phyloP scores from a whole-genome alignment of 2,329 filamentous ascomycete genomes.

The Phaeosphaeria sp. region DNA sequence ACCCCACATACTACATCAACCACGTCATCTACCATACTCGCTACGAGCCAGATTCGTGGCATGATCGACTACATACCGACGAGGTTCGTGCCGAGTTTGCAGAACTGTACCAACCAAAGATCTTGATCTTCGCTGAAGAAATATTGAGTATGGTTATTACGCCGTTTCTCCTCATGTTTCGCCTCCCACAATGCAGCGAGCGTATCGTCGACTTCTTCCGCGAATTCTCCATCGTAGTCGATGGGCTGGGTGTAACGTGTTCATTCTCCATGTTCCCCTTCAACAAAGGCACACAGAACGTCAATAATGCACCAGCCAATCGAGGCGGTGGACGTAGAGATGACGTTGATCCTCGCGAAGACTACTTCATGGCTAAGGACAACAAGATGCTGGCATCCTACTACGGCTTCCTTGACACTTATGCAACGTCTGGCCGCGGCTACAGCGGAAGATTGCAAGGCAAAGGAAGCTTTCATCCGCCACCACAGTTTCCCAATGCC shows the following conservation, averaged over 20 bases:
- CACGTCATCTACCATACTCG: slow-evolving; percentile 93
- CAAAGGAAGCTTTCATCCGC: slow-evolving; percentile 71
- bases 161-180: slow-evolving; percentile 85
- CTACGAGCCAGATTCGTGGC: slow-evolving; percentile 89
- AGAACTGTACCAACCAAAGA: slow-evolving; percentile 87
- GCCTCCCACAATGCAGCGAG: slow-evolving; percentile 85
- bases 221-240: slow-evolving; percentile 96
- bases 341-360: slow-evolving; percentile 74
- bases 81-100: slow-evolving; percentile 93
- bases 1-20: slow-evolving; percentile 86
- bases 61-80: slow-evolving; percentile 86
- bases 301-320: slow-evolving; percentile 55
- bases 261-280: slow-evolving; percentile 98
- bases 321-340: slow-evolving; percentile 46
- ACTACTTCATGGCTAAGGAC: slow-evolving; percentile 94
- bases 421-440: slow-evolving; percentile 53
- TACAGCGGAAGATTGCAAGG: slow-evolving; percentile 52
- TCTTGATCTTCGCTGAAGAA: slow-evolving; percentile 91
- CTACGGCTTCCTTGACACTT: slow-evolving; percentile 93
- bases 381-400: slow-evolving; percentile 99
- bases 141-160: slow-evolving; percentile 91
- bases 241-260: slow-evolving; percentile 93
- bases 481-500: slow-evolving; percentile 75
- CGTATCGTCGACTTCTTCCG: slow-evolving; percentile 97
- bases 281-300: slow-evolving; percentile 72